Evolutionary conservation across 352 stramenopile species (phyloP).

Genomic region (Globisporangium abappressorium): DNA sequence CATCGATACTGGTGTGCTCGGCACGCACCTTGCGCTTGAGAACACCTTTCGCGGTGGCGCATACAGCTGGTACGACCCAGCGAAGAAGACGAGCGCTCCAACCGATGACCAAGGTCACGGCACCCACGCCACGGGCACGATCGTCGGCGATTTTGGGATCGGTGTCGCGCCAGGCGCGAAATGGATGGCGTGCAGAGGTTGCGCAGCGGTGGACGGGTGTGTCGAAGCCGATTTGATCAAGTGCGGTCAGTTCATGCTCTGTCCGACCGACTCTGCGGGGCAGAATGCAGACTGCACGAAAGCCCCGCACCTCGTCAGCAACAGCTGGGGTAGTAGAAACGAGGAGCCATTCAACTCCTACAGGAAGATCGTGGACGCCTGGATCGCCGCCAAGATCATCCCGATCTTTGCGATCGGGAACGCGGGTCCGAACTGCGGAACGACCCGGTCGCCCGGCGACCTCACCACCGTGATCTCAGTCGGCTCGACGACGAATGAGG

Average conservation of each 20-base stretch:
- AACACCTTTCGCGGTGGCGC: not conserved
- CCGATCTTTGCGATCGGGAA: conserved; percentile 26
- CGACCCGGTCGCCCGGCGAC: conserved; percentile 15
- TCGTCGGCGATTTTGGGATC: not conserved
- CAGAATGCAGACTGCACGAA: conserved; percentile 12
- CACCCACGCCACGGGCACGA: not conserved
- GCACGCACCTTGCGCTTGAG: not conserved
- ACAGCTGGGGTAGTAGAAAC: not conserved
- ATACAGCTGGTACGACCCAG: not conserved
- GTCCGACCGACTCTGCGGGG: not conserved
- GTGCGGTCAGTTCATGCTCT: not conserved
- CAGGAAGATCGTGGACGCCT: not conserved
- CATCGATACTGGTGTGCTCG: not conserved
- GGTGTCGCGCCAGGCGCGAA: not conserved
- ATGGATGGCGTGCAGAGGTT: not conserved
- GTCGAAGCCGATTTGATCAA: not conserved
- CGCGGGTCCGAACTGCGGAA: conserved; percentile 9
- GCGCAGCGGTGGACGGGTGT: not conserved
- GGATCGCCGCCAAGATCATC: conserved; percentile 19
- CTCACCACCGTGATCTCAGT: conserved; percentile 18
- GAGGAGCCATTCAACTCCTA: not conserved
- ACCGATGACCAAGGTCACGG: not conserved
- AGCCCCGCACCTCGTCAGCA: conserved; percentile 7
- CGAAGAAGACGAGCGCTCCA: not conserved
- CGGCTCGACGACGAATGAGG: conserved; percentile 13